These are phyloP conservation scores for Auriscalpium microsporum DNA, from an alignment of 768 basidiomycete species.

Conservation along the genomic window DNA sequence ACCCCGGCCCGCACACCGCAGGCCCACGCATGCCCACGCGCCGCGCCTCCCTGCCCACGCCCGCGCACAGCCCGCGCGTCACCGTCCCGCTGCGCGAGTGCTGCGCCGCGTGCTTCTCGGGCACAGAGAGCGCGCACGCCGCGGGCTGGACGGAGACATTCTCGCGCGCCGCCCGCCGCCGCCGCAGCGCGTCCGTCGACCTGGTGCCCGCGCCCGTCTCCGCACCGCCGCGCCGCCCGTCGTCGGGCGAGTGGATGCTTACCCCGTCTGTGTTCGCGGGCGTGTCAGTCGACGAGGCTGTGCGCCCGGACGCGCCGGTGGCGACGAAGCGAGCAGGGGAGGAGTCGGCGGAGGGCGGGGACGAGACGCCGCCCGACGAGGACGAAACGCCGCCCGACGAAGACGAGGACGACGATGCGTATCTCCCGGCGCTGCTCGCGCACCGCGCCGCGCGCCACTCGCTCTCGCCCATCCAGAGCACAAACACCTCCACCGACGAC, in stretches of 20 bases:
- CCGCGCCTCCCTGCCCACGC: conserved; percentile 12
- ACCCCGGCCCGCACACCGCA: conserved; percentile 23
- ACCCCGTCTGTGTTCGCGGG: neutral
- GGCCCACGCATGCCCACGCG: conserved; percentile 2
- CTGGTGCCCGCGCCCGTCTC: neutral
- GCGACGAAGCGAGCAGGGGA: neutral
- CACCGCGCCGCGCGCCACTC: neutral
- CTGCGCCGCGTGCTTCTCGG: conserved; percentile 52
- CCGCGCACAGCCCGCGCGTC: conserved; percentile 18
- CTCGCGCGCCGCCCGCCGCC: conserved; percentile 49
- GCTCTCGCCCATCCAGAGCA: conserved; percentile 13
- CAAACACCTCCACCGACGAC: conserved; percentile 8
- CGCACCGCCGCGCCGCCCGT: neutral
- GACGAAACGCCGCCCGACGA: too few relatives aligned
- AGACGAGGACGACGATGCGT: neutral
- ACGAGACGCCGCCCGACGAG: neutral
- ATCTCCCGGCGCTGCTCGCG: conserved; percentile 6
- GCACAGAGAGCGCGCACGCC: conserved; percentile 47
- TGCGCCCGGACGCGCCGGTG: neutral
- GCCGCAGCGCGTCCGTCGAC: conserved; percentile 32
- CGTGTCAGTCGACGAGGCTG: conserved; percentile 7
- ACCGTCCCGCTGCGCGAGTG: conserved; percentile 69
- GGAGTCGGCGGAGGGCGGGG: neutral
- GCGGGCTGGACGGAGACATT: conserved; percentile 62
- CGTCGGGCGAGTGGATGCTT: neutral